Conservation (phyloP, 352 stramenopile genomes). For the Globisporangium paddicum region DNA sequence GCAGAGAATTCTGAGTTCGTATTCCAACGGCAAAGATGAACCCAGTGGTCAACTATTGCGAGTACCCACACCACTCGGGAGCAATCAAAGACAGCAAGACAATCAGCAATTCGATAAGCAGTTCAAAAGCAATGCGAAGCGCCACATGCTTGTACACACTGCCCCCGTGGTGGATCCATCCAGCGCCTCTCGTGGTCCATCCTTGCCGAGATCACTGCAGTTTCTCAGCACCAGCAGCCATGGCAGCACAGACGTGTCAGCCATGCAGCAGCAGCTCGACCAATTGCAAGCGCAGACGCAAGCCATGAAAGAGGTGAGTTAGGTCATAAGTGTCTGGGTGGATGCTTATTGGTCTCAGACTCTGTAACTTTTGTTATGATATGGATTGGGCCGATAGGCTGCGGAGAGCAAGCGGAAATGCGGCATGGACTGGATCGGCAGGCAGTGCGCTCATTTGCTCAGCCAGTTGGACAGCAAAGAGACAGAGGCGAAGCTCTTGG, state of each 20-base stretch:
- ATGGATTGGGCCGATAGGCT: conserved; percentile 14
- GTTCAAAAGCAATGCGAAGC: conserved; percentile 31
- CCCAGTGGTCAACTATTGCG: neutral
- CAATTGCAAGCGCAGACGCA: conserved; percentile 17
- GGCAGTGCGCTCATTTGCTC: conserved; percentile 58
- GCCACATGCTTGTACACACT: conserved; percentile 30
- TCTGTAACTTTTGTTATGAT: no score
- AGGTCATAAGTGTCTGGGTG: neutral
- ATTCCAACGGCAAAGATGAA: neutral
- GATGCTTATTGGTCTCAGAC: no score
- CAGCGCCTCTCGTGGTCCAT: neutral
- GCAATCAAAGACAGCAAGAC: neutral
- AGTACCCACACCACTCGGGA: neutral
- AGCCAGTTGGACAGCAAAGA: conserved; percentile 58
- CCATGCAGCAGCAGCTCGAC: conserved; percentile 24
- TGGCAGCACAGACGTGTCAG: conserved; percentile 3
- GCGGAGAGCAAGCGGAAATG: conserved; percentile 38
- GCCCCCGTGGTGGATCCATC: conserved; percentile 18
- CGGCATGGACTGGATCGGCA: conserved; percentile 46
- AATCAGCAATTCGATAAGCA: conserved; percentile 15
- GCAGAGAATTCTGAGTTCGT: conserved; percentile 22
- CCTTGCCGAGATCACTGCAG: neutral
- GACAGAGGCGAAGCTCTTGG: conserved; percentile 31
- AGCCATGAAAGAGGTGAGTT: conserved; percentile 23
- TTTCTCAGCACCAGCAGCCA: conserved; percentile 8